phyloP scores from a whole-genome alignment of 2,329 filamentous ascomycete species.

The Chaetomiaceae sp. region DNA sequence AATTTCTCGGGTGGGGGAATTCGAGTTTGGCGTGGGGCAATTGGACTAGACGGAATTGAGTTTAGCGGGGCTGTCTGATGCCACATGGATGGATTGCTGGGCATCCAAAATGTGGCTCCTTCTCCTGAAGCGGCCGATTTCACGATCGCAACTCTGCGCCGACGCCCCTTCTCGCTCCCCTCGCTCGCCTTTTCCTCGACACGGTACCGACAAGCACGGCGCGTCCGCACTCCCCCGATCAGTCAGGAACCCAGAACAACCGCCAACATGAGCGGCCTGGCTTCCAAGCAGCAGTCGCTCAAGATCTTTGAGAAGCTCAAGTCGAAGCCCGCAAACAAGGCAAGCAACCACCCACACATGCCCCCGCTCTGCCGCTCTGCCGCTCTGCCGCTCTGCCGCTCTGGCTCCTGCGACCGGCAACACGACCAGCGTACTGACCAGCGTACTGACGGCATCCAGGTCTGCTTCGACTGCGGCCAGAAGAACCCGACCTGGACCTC shows the following conservation, averaged over 20 bases:
- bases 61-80: conserved; percentile 36
- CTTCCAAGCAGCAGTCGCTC: conserved; percentile 90
- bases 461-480: conserved; percentile 96
- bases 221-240: background rate
- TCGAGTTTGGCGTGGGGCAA: conserved; percentile 25
- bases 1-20: conserved; percentile 31
- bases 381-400: no score
- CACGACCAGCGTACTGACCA: no score
- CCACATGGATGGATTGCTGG: conserved; percentile 29
- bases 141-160: conserved; percentile 8
- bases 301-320: conserved; percentile 98
- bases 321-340: conserved; percentile 91
- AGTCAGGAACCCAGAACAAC: conserved; percentile 6
- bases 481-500: conserved; percentile 99
- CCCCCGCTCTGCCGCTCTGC: no score
- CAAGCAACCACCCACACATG: conserved; percentile 39
- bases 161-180: background rate
- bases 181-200: background rate
- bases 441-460: conserved; percentile 48
- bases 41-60: conserved; percentile 29
- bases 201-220: background rate
- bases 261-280: conserved; percentile 60
- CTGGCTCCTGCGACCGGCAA: no score
- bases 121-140: conserved; percentile 31
- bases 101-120: conserved; percentile 31